A percentile compares a stretch with the other conserved stretches of the same genome.
Evolutionary conservation across 2,329 filamentous ascomycete species (phyloP).

Genomic region (Knufia petricola): DNA sequence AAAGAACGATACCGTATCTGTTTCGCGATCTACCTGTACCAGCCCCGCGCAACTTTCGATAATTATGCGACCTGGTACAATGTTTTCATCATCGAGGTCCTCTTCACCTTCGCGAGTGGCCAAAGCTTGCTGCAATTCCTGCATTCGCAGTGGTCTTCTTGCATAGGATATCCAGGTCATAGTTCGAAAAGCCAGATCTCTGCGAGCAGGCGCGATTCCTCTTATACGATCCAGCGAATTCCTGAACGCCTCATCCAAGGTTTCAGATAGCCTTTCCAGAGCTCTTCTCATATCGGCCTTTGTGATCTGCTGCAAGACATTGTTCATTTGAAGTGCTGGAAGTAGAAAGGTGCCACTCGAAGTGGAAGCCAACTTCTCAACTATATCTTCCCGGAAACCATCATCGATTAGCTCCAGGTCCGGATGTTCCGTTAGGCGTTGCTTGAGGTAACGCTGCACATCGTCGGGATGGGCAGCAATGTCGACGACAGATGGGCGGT

Average conservation of each 20-base stretch:
- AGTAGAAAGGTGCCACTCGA: slow-evolving; percentile 27
- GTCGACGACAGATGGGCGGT: slow-evolving; percentile 13
- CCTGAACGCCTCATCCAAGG: slow-evolving; percentile 24
- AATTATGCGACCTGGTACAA: slow-evolving; percentile 19
- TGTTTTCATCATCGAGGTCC: slow-evolving; percentile 24
- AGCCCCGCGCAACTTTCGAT: slow-evolving; percentile 28
- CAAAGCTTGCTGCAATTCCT: slow-evolving; percentile 27
- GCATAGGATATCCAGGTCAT: slow-evolving; percentile 27
- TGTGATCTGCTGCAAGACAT: slow-evolving; percentile 25
- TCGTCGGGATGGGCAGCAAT: slow-evolving; percentile 18
- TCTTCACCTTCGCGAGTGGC: slow-evolving; percentile 21
- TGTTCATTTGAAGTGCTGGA: slow-evolving; percentile 26
- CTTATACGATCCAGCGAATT: slow-evolving; percentile 25
- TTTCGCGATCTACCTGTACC: slow-evolving; percentile 26
- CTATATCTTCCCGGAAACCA: slow-evolving; percentile 20
- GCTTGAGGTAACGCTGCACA: slow-evolving; percentile 20
- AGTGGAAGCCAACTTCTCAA: slow-evolving; percentile 21
- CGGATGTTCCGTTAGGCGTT: slow-evolving; percentile 19
- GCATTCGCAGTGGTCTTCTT: slow-evolving; percentile 21
- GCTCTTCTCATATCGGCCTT: slow-evolving; percentile 25
- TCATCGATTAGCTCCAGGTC: slow-evolving; percentile 22
- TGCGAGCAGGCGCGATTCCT: slow-evolving; percentile 19
- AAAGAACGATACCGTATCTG: slow-evolving; percentile 26
- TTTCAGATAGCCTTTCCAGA: slow-evolving; percentile 22
- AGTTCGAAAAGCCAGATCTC: slow-evolving; percentile 22